Evolutionary conservation across 441 rosid species (phyloP).

Genomic region (Croton setiger): DNA sequence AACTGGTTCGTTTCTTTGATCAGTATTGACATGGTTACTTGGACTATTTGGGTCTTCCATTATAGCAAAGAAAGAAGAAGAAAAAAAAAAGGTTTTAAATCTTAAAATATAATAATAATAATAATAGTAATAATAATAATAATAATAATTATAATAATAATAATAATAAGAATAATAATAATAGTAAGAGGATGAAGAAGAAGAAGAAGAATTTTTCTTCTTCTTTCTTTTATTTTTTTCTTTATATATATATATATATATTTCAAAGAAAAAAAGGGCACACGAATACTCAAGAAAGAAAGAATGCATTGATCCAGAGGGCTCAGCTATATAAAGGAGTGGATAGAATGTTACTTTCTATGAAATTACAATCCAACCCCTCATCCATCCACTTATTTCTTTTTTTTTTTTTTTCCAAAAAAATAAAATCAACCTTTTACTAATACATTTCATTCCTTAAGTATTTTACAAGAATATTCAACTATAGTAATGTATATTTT

Average conservation of each 20-base stretch:
- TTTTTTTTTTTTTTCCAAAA: no score
- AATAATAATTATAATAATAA: no score
- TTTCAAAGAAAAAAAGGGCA: conserved; percentile 19
- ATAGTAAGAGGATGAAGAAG: neutral
- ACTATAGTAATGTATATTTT: no score
- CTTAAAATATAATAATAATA: conserved; percentile 20
- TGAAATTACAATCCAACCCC: conserved; percentile 25
- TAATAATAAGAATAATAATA: no score
- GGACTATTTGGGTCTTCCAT: conserved; percentile 63
- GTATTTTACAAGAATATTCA: no score
- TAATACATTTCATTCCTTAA: neutral
- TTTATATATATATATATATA: no score
- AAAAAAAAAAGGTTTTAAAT: conserved; percentile 14
- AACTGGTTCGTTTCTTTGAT: conserved; percentile 59
- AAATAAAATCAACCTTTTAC: conserved; percentile 34
- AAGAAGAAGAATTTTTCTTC: neutral
- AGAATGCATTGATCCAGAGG: conserved; percentile 19
- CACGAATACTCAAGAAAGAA: conserved; percentile 27
- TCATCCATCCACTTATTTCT: no score
- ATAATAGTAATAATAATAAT: neutral
- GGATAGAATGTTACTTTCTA: conserved; percentile 24
- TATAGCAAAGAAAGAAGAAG: neutral
- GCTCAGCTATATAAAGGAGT: conserved; percentile 22
- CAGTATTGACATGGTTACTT: conserved; percentile 29
- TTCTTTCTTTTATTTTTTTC: no score